These are phyloP conservation scores for Tuber microsphaerosporum DNA, from an alignment of 495 filamentous ascomycete genomes.

Conservation along the genomic window DNA sequence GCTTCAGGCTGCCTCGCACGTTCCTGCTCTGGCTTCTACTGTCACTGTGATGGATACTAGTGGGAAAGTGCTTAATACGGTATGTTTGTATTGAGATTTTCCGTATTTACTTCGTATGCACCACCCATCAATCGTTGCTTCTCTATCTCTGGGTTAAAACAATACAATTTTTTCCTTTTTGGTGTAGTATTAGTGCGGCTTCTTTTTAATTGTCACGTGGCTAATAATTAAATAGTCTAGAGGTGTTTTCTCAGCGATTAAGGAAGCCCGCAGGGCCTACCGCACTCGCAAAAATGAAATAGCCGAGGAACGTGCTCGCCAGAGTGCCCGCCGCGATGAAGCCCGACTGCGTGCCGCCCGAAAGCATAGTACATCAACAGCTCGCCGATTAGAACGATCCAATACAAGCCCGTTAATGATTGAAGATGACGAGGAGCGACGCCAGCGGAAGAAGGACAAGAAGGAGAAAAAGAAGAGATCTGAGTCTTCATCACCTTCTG, in stretches of 20 bases:
- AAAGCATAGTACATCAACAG: conserved; percentile 16
- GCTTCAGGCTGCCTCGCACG: conserved; percentile 24
- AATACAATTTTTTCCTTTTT: not conserved
- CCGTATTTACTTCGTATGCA: conserved; percentile 4
- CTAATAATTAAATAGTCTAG: conserved; percentile 23
- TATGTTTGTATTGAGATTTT: conserved; percentile 18
- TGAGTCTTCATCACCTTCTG: conserved; percentile 9
- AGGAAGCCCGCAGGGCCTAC: conserved; percentile 36
- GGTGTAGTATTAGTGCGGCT: not conserved
- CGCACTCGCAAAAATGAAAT: conserved; percentile 40
- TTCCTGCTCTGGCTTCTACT: conserved; percentile 20
- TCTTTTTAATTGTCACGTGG: not conserved
- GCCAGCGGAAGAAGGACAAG: conserved; percentile 31
- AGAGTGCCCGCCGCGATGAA: conserved; percentile 29
- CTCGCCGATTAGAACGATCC: conserved; percentile 3
- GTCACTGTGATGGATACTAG: conserved; percentile 32
- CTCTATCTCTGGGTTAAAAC: not conserved
- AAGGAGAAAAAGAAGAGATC: conserved; percentile 33
- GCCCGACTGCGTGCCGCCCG: conserved; percentile 20
- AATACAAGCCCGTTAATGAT: not conserved
- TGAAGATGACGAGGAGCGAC: conserved; percentile 17
- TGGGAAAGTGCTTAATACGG: conserved; percentile 35
- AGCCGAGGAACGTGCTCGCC: conserved; percentile 33
- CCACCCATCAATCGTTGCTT: conserved; percentile 20
- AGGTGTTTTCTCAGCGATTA: conserved; percentile 38